Conservation (phyloP, 1,139 yeast species). For the Scheffersomyces illinoinensis region DNA sequence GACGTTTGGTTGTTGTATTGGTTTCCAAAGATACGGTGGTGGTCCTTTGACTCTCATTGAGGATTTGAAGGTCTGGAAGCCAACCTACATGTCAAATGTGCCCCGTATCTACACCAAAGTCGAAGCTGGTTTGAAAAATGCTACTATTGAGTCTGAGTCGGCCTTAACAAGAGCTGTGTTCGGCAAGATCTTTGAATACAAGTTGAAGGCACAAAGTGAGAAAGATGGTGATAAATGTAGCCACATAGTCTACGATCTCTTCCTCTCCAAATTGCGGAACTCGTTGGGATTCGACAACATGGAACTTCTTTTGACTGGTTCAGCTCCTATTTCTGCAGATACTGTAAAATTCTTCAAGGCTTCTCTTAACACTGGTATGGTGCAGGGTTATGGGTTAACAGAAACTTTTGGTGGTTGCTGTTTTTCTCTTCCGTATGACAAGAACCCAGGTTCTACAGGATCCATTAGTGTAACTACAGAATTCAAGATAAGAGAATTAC, state of each 20-base stretch:
- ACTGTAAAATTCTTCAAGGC: constrained; percentile 63
- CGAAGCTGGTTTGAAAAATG: constrained; percentile 51
- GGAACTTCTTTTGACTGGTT: constrained; percentile 53
- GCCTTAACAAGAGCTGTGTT: constrained; percentile 11
- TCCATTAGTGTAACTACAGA: constrained; percentile 55
- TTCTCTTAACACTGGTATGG: constrained; percentile 57
- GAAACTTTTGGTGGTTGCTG: constrained; percentile 71
- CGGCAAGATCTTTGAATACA: constrained; percentile 15
- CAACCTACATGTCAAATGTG: constrained; percentile 55
- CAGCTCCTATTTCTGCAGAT: constrained; percentile 71
- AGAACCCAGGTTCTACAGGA: constrained; percentile 66
- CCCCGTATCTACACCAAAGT: constrained; percentile 68
- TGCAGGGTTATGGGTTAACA: constrained; percentile 79
- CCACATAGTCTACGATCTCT: constrained; percentile 48
- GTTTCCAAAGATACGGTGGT: constrained; percentile 31
- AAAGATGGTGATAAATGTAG: constrained; percentile 24
- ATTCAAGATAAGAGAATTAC: constrained; percentile 62
- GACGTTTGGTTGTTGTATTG: constrained; percentile 16
- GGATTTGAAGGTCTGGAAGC: constrained; percentile 57
- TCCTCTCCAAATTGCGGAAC: constrained; percentile 53
- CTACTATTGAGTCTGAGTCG: constrained; percentile 30
- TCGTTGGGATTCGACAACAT: constrained; percentile 60
- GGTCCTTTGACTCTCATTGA: constrained; percentile 51
- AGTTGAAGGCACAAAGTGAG: constrained; percentile 17
- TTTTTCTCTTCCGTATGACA: constrained; percentile 40